A percentile compares a stretch with the other conserved stretches of the same genome.
Conservation (phyloP, 139 green algal species). For the Tetratostichococcus sp. region DNA sequence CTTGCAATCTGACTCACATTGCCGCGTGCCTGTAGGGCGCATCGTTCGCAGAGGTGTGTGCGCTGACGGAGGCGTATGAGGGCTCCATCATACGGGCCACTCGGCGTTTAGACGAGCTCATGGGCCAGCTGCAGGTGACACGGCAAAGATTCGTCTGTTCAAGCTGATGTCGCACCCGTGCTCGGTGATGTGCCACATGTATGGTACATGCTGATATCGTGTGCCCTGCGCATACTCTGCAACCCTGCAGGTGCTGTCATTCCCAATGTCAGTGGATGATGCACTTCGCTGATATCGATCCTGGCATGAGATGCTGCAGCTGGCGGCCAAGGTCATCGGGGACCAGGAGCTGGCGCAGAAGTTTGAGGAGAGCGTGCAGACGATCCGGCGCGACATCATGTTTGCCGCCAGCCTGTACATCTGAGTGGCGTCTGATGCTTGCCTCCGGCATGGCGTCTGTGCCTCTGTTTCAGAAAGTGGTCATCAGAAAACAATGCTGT, state of each 20-base stretch:
- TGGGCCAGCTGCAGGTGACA: conserved; percentile 66
- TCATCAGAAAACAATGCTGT: too few relatives aligned
- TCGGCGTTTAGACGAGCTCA: conserved; percentile 87
- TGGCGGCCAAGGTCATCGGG: conserved; percentile 53
- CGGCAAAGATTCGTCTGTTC: background rate
- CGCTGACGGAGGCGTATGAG: conserved; percentile 90
- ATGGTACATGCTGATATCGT: too few relatives aligned
- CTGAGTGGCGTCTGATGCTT: conserved; percentile 19
- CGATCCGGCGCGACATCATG: conserved; percentile 86
- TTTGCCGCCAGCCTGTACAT: conserved; percentile 94
- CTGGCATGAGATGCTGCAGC: conserved; percentile 2
- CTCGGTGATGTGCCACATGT: too few relatives aligned
- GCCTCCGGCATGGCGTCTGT: too few relatives aligned
- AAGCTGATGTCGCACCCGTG: too few relatives aligned
- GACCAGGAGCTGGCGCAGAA: conserved; percentile 68
- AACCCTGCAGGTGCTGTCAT: too few relatives aligned
- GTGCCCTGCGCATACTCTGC: too few relatives aligned
- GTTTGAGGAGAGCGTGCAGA: conserved; percentile 62
- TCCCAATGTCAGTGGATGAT: too few relatives aligned
- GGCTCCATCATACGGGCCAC: conserved; percentile 83
- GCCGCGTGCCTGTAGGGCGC: conserved; percentile 11
- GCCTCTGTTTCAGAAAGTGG: too few relatives aligned
- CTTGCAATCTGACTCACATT: too few relatives aligned
- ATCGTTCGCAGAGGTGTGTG: conserved; percentile 39
- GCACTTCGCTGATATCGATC: too few relatives aligned